Evolutionary conservation across 2,329 filamentous ascomycete genomes (phyloP).

Genomic region (Aspergillus ochraceus): DNA sequence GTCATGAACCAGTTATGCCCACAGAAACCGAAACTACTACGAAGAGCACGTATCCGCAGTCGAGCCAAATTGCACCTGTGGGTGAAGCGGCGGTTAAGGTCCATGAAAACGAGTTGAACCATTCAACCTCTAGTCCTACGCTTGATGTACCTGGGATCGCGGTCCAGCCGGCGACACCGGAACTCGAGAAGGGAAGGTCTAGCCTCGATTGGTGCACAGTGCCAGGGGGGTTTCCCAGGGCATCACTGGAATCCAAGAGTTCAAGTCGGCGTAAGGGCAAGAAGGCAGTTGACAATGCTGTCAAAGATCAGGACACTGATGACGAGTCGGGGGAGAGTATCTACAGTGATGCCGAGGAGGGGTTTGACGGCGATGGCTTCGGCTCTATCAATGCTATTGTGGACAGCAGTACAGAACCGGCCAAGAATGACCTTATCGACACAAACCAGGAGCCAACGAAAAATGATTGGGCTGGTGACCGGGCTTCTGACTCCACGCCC

Average conservation of each 20-base stretch:
- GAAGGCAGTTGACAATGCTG: constrained; percentile 4
- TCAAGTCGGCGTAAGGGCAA: constrained; percentile 4
- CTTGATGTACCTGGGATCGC: constrained; percentile 44
- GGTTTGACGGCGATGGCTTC: constrained; percentile 46
- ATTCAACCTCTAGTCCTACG: constrained; percentile 7
- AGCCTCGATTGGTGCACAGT: constrained; percentile 50
- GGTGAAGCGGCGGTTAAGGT: not conserved
- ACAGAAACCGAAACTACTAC: not conserved
- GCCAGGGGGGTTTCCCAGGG: constrained; percentile 60
- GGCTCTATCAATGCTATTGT: constrained; percentile 52
- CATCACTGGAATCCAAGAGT: constrained; percentile 23
- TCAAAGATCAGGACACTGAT: constrained; percentile 30
- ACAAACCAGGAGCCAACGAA: not conserved
- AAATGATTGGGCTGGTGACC: not conserved
- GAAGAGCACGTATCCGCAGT: not conserved
- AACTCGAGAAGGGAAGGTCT: constrained; percentile 36
- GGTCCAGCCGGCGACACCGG: constrained; percentile 50
- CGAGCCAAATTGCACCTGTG: not conserved
- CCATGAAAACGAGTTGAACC: not conserved
- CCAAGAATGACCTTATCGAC: not conserved
- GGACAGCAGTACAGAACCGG: constrained; percentile 12
- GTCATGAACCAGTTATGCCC: not conserved
- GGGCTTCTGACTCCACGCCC: not conserved
- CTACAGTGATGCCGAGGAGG: constrained; percentile 49
- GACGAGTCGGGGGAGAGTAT: constrained; percentile 46